These are phyloP conservation scores for Marchantia polymorpha DNA, from an alignment of 225 moss, liverwort and hornwort species.

Conservation along the genomic window DNA sequence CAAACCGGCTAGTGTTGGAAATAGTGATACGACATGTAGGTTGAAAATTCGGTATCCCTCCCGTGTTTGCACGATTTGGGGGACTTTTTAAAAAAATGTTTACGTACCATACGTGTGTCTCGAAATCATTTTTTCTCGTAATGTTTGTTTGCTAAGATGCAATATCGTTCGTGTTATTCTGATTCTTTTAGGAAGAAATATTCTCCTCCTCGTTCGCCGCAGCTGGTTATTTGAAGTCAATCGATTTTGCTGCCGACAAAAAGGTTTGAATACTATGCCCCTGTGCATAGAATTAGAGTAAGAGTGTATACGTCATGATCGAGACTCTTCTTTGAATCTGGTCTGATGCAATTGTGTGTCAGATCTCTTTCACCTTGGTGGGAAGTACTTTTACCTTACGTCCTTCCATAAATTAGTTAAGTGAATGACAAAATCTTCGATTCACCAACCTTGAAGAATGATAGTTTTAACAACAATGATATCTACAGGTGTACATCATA, in stretches of 20 bases:
- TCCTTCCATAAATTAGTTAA: no score
- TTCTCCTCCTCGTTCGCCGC: constrained; percentile 94
- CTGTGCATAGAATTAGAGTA: background rate
- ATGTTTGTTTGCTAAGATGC: background rate
- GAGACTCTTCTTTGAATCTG: no score
- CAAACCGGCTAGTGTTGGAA: no score
- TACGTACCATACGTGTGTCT: background rate
- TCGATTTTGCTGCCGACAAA: constrained; percentile 67
- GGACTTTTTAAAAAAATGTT: background rate
- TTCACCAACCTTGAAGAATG: no score
- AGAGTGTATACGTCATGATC: background rate
- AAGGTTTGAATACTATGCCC: constrained; percentile 44
- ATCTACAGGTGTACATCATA: constrained; percentile 66
- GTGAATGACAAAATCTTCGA: no score
- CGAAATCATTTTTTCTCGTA: background rate
- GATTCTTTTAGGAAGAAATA: constrained; percentile 68
- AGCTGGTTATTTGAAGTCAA: constrained; percentile 77
- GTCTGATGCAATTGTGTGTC: background rate
- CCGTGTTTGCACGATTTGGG: background rate
- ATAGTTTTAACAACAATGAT: background rate
- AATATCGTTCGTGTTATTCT: background rate
- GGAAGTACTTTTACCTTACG: no score
- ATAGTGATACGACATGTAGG: no score
- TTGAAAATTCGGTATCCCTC: no score
- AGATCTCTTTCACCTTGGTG: background rate